Base-by-base conservation (phyloP, 2,329 filamentous ascomycete genomes). In the Escovopsis sp. region DNA sequence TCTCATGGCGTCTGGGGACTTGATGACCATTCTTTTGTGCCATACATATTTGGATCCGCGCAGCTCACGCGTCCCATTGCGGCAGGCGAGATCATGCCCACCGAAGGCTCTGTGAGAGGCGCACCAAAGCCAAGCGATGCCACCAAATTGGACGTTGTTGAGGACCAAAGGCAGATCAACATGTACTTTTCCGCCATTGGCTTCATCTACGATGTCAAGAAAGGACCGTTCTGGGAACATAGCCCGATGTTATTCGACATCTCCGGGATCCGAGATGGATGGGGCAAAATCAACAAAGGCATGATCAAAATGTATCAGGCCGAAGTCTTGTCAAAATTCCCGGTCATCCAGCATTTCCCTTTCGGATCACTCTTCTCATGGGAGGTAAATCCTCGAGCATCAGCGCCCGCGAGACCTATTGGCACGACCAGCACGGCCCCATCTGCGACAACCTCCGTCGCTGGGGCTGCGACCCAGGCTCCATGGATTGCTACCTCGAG, bases 231-330 rank as follows among this genome's bases (percentile, higher is more conserved):
- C 58, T 96, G 91, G 88, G 85, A 89, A 53, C 89, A 98, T 59
- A 94, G 86, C 50, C 89, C 89, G 1, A 89, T 94, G 50, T 66
- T 98, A 11, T 98, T 82, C 58, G 88, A 98, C 59, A 86, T 98
- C 36, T 94, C 86, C 0, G 91, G 91, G 10, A 83, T 98, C 49
- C 78, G 77, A 51, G 80, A 82, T 44, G 85, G 91, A n/a, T 98
- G 91, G 91, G 91, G 84, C 33, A 98, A 98, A 68, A 94, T 98
- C 55, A 96, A 98, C 63, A 88, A 88, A 80, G 91, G 91, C 41
- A 96, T 98, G 91, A 77, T 98, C 55, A 98, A 96, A 64, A 98
- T 98, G 91, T 98, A 89, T 66, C 87, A 93, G 51, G 91, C 85
- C 15, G 91, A 98, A 65, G 91, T 98, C 3, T 69, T 98, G 12